Evolutionary conservation across 202 grass and related monocot genomes (phyloP), one percentile per base, ranked within the genome.

Genomic region (Brachypodium distachyon): DNA sequence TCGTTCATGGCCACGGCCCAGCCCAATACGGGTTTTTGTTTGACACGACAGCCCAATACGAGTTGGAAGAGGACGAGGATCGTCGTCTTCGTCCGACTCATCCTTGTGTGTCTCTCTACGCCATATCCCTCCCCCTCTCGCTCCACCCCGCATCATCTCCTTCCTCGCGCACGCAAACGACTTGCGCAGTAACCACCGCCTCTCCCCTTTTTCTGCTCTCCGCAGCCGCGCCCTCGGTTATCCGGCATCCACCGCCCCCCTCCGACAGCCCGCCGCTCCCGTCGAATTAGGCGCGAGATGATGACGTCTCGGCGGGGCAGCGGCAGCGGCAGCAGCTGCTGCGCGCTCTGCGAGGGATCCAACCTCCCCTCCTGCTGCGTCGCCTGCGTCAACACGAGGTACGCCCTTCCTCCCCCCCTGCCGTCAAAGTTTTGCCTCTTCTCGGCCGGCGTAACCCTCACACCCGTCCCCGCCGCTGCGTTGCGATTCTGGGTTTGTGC

Each of bases 291-390:
- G 37, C 19, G n/a, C 61, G 33, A 53, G 73, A 56, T 21, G 78
- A 87, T 87, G 82, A 39, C 70, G 62, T 75, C 82, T 73, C 66
- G 87, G 75, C 76, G 85, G 77, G 72, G 72, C 65, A 55, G 73
- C 67, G 36, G 83, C 52, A 55, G 34, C 76, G 2, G 22, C 81
- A 76, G 49, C 77, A 78, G 73, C 74, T 59, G 72, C 78, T 99
- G 89, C 81, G 70, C 83, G 10, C 64, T 99, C 73, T 99, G 92
- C 89, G 96, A 96, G 83, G 84, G 72, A 39, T 83, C 85, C 66
- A 93, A 96, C 78, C 92, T 96, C 21, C 87, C 83, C 36, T 99
- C 96, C 54, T 85, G 87, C 70, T 99, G 96, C 74, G 46, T 92
- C 25, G 54, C 56, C 3, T 99, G 96, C 78, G 92, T 96, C 40